Base-by-base conservation (phyloP, 1,139 yeast genomes). In the Maudiozyma humilis region DNA sequence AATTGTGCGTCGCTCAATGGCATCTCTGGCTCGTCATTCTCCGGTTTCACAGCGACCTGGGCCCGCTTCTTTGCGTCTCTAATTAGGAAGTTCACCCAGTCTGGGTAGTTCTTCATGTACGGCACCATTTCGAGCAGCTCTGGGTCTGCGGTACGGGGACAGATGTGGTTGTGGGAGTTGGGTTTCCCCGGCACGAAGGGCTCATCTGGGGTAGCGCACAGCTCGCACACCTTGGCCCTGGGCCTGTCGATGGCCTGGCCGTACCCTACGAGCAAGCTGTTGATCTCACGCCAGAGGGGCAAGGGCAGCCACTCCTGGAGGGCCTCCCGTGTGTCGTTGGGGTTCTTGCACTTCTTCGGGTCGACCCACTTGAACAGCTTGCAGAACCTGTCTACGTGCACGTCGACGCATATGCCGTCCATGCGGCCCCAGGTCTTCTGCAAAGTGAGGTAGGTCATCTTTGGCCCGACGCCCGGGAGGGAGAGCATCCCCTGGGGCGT, bases 381-480 rank as follows among this genome's bases (percentile, higher is more conserved):
- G 0, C 91, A 79, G 45, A 89, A 67, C 44, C 98, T 67, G 56
- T 86, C 93, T 41, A 89, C 78, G 63, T 89, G 98, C 2, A 88
- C 94, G 62, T 89, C 98, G 6, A 89, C 96, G 13, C 97, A 96
- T 23, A 89, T 86, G 0, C 97, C 97, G 42, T 73, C 79, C 43
- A 79, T 68, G 32, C 72, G 68, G 14, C 68, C 68, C 95, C 96
- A 88, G 0, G 93, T 96, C 36, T 78, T 74, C 55, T 87, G 95
- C 51, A 87, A 67, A 2, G 89, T 71, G 31, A 89, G 65, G 60
- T 76, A 83, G 0, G 95, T 95, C 97, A 89, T 89, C 60, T 89
- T 89, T 10, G 96, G 96, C 0, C 98, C 98, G 1, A 89, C 95
- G 0, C 98, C 98, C 0, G 96, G 96, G 32, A 89, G 65, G 0